phyloP scores from a whole-genome alignment of 2,329 filamentous ascomycete species.

The Aureobasidium uvarum region DNA sequence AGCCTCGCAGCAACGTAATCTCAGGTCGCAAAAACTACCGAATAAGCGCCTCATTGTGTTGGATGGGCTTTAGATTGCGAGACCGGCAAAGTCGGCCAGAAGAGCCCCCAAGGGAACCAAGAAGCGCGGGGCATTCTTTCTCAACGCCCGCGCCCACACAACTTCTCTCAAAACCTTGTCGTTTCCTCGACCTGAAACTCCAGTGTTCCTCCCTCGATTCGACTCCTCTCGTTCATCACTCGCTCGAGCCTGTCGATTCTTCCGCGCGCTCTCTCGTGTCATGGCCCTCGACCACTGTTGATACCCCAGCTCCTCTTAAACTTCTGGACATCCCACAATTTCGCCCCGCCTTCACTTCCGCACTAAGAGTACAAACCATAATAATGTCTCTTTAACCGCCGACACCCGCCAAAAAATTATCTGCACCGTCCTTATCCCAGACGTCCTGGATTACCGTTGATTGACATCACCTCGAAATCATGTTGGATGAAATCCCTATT shows the following conservation, averaged over 20 bases:
- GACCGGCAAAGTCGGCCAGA: constrained; percentile 19
- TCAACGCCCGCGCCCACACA: constrained; percentile 21
- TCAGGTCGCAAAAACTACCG: constrained; percentile 4
- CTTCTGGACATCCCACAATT: constrained; percentile 12
- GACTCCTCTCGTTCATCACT: constrained; percentile 1
- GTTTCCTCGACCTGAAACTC: constrained; percentile 1
- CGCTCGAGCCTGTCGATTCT: neutral
- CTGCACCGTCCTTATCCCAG: neutral
- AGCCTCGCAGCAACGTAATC: constrained; percentile 9
- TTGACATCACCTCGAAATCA: constrained; percentile 10
- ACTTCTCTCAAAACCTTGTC: constrained; percentile 14
- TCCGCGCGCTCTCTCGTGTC: constrained; percentile 1
- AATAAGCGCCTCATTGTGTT: constrained; percentile 21
- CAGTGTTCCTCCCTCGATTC: constrained; percentile 8
- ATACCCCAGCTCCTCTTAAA: neutral
- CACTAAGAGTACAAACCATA: constrained; percentile 12
- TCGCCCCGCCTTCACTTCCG: constrained; percentile 19
- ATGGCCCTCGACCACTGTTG: constrained; percentile 6
- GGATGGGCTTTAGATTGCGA: constrained; percentile 18
- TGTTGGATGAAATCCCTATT: constrained; percentile 27
- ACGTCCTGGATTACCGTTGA: neutral
- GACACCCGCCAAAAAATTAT: neutral
- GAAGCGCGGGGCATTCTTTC: constrained; percentile 12
- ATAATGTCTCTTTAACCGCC: constrained; percentile 21
- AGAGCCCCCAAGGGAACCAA: constrained; percentile 1